Conservation (phyloP, 2,329 filamentous ascomycete genomes). For the Pyrenophora teres region DNA sequence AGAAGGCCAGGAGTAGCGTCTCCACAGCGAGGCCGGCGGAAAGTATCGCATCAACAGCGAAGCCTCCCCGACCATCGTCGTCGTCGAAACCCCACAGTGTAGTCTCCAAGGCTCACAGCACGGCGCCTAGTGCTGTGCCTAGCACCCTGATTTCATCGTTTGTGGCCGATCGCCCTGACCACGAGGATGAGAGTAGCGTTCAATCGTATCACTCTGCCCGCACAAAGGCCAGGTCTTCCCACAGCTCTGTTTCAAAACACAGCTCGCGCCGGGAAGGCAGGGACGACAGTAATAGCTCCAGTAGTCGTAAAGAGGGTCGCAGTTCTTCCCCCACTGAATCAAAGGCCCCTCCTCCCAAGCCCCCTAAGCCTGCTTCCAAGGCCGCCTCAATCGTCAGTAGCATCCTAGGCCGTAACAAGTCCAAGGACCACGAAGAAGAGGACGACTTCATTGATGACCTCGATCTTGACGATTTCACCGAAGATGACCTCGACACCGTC, state of each 20-base stretch:
- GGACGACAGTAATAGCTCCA: neutral
- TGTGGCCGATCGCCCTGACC: slow-evolving; percentile 37
- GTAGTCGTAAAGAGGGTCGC: slow-evolving; percentile 28
- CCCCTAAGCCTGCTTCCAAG: slow-evolving; percentile 30
- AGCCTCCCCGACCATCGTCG: slow-evolving; percentile 7
- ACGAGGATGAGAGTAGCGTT: slow-evolving; percentile 39
- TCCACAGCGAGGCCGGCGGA: slow-evolving; percentile 21
- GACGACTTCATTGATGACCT: slow-evolving; percentile 44
- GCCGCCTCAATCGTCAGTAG: slow-evolving; percentile 43
- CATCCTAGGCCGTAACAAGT: slow-evolving; percentile 43
- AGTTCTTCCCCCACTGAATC: slow-evolving; percentile 30
- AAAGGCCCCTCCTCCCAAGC: slow-evolving; percentile 24
- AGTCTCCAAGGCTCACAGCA: slow-evolving; percentile 10
- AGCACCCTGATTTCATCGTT: slow-evolving; percentile 47
- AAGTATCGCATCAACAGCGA: slow-evolving; percentile 15
- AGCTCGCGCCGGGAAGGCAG: slow-evolving; percentile 28
- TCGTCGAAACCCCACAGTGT: slow-evolving; percentile 16
- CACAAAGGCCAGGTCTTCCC: slow-evolving; percentile 41
- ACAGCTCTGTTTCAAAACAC: slow-evolving; percentile 34
- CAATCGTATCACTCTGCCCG: slow-evolving; percentile 41
- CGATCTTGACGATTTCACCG: slow-evolving; percentile 40
- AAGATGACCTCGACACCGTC: slow-evolving; percentile 50
- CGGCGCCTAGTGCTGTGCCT: slow-evolving; percentile 18
- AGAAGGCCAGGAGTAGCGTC: slow-evolving; percentile 25
- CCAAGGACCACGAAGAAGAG: slow-evolving; percentile 28